Percentiles rank a stretch among this genome's conserved stretches.
These are phyloP conservation scores for Achaetomiella virescens DNA, from an alignment of 495 filamentous ascomycete species.

Conservation along the genomic window DNA sequence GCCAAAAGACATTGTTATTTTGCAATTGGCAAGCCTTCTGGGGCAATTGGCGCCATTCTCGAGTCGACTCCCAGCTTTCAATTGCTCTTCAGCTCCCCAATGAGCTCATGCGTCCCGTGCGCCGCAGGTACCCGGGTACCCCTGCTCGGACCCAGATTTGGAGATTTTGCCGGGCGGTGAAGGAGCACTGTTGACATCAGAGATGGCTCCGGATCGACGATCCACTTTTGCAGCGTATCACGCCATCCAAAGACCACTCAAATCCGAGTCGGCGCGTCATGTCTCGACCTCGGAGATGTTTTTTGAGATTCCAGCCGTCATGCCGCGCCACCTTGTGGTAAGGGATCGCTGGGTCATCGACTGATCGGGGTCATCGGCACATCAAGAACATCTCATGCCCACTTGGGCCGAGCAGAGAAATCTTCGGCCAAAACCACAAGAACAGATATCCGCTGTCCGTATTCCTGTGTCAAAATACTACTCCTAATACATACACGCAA, in stretches of 20 bases:
- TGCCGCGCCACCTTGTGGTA: too few species aligned
- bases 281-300: too few species aligned
- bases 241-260: neutral
- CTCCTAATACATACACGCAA: too few species aligned
- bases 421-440: too few species aligned
- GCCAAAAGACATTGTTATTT: neutral
- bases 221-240: neutral
- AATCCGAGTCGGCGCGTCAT: too few species aligned
- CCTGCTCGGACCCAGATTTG: neutral
- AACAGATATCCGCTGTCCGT: too few species aligned
- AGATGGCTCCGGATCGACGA: neutral
- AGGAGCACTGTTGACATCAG: neutral
- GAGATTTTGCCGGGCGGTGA: constrained; percentile 19
- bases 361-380: too few species aligned
- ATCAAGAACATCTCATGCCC: too few species aligned
- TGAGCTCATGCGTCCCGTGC: constrained; percentile 9
- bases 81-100: neutral
- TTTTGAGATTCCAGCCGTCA: too few species aligned
- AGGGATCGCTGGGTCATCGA: too few species aligned
- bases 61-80: neutral
- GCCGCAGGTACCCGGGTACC: constrained; percentile 7
- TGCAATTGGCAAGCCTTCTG: neutral
- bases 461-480: too few species aligned
- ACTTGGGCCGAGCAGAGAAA: too few species aligned
- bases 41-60: neutral